A percentile compares a stretch with the other conserved stretches of the same genome.
phyloP scores from a whole-genome alignment of 78 protist genomes.

The Dictyostelium brefeldianum region DNA sequence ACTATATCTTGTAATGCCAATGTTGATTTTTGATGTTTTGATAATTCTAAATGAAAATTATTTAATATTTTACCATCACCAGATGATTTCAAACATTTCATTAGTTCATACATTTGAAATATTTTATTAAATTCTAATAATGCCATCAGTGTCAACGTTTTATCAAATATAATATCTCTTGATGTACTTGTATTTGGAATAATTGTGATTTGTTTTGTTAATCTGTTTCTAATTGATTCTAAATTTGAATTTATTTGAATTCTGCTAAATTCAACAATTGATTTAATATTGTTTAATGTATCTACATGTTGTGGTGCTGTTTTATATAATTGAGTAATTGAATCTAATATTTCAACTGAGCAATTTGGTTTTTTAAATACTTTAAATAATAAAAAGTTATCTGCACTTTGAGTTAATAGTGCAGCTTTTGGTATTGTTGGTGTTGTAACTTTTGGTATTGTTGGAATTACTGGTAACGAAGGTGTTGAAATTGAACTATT shows the following conservation, averaged over 20 bases:
- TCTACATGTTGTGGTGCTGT: background rate
- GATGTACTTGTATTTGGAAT: background rate
- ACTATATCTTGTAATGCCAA: background rate
- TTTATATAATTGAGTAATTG: background rate
- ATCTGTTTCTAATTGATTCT: background rate
- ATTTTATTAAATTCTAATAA: background rate
- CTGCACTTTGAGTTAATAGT: background rate
- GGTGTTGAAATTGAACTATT: background rate
- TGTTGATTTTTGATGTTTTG: background rate
- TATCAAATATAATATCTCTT: background rate
- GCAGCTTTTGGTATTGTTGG: background rate
- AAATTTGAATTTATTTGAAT: background rate
- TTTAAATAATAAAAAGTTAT: background rate
- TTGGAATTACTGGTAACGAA: too few species aligned
- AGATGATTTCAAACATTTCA: background rate
- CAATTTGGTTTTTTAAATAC: background rate
- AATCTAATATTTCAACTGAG: background rate
- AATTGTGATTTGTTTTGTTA: background rate
- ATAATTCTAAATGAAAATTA: background rate
- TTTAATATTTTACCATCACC: too few species aligned
- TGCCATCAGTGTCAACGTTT: background rate
- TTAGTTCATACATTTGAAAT: background rate
- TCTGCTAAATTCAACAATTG: background rate
- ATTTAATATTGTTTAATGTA: background rate
- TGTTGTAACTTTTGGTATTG: background rate